Percentiles rank a stretch among this genome's conserved stretches.
Evolutionary conservation across 805 yeast genomes (phyloP).

Genomic region (Zygosaccharomyces rouxii): DNA sequence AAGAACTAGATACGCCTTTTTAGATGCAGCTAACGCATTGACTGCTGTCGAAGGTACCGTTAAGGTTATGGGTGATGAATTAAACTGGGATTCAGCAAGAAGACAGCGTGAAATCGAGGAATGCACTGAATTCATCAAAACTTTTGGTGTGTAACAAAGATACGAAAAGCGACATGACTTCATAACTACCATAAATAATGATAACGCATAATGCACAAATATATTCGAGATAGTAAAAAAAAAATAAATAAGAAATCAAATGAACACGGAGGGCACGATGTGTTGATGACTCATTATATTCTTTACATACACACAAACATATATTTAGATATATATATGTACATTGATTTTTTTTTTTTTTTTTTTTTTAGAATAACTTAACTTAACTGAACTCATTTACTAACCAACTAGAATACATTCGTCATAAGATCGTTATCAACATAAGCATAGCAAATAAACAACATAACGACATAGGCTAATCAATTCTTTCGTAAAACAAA

Average conservation of each 20-base stretch:
- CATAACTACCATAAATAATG: neutral
- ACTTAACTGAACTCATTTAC: neutral
- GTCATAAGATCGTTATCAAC: neutral
- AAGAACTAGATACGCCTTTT: slow-evolving; percentile 88
- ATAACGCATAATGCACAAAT: neutral
- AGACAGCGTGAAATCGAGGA: slow-evolving; percentile 45
- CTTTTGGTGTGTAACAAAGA: slow-evolving; percentile 46
- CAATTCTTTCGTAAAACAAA: slow-evolving; percentile 52
- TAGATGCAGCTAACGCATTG: slow-evolving; percentile 80
- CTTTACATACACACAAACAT: neutral
- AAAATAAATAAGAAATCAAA: neutral
- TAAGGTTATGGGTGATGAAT: slow-evolving; percentile 75
- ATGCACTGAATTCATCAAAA: slow-evolving; percentile 55
- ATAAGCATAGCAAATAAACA: neutral
- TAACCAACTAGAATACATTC: neutral
- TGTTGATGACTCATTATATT: neutral
- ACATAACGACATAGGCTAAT: neutral
- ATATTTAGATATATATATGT: neutral
- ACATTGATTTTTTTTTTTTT: neutral
- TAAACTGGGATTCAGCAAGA: slow-evolving; percentile 66
- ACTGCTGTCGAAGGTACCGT: slow-evolving; percentile 80
- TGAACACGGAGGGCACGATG: neutral
- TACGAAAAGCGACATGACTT: neutral
- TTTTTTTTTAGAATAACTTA: neutral
- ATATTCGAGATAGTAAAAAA: neutral